Percentiles rank a stretch among this genome's conserved stretches.
Conservation (phyloP, 352 stramenopile species). For the Pythium angustatum region DNA sequence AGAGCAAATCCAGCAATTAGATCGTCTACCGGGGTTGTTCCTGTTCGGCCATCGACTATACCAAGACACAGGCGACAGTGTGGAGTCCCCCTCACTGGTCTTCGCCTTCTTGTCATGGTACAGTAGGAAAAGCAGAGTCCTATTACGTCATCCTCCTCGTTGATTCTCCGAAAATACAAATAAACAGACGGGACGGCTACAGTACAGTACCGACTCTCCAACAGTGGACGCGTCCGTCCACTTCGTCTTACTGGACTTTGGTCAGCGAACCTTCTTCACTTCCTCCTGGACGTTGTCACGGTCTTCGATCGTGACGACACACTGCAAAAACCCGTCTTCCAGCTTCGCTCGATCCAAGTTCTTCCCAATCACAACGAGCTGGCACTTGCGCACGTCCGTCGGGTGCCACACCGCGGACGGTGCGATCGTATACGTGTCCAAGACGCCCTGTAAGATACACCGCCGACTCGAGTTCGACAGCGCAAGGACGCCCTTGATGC, state of each 20-base stretch:
- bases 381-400: slow-evolving; percentile 40
- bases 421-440: slow-evolving; percentile 79
- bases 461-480: slow-evolving; percentile 43
- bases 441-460: slow-evolving; percentile 68
- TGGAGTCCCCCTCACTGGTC: no score
- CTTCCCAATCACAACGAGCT: slow-evolving; percentile 69
- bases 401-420: slow-evolving; percentile 41
- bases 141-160: no score
- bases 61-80: no score
- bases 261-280: slow-evolving; percentile 11
- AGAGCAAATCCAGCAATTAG: no score
- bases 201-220: not conserved
- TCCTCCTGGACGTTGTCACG: slow-evolving; percentile 29
- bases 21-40: no score
- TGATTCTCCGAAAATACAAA: no score
- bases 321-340: slow-evolving; percentile 48
- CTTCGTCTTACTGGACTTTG: not conserved
- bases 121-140: no score
- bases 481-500: slow-evolving; percentile 65
- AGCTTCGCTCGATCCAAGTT: slow-evolving; percentile 45
- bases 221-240: not conserved
- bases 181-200: not conserved
- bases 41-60: no score
- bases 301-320: slow-evolving; percentile 29
- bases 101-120: no score